Evolutionary conservation across 306 rosid genomes (phyloP), one percentile per base, ranked within the genome.

Genomic region (Arachis stenosperma): DNA sequence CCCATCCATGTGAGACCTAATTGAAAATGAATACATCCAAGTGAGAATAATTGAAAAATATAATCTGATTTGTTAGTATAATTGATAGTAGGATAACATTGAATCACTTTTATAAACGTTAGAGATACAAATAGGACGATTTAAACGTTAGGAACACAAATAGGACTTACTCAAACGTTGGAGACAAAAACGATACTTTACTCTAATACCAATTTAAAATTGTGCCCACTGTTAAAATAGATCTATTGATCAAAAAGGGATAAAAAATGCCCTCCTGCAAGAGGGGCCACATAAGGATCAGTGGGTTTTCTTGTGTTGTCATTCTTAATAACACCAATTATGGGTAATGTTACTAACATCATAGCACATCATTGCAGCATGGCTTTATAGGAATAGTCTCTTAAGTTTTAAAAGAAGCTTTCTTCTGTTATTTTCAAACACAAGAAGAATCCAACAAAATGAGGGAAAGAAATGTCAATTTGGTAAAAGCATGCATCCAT

Each of bases 241-340:
- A 33, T 33, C 37, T 33, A 33, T 33, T 33, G 37, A 33, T 2
- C 0, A 33, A 69, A 43, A 54, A 33, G 78, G 77, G 29, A 70
- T 40, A 54, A 75, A 48, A 48, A 58, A 64, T 40, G 47, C 60
- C 79, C 27, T 76, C 69, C 29, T 61, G 54, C 70, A 61, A 86
- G 79, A 75, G 81, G 81, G 86, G 66, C 82, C 82, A 75, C 83
- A 81, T 64, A 40, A 60, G 67, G 22, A 79, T 76, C 22, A 78
- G 78, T 76, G 87, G 75, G 57, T 46, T 64, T 79, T 80, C 53
- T 17, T 39, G 76, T 69, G 72, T 61, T 69, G 68, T 75, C 68
- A 72, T 83, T 68, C 71, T 79, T 76, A 60, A 65, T 61, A 57
- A 59, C 81, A 84, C 81, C 80, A 65, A 81, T 79, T 81, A 68